Base-by-base conservation (phyloP, 164 flowering plant genomes). In the Nymphaea colorata region DNA sequence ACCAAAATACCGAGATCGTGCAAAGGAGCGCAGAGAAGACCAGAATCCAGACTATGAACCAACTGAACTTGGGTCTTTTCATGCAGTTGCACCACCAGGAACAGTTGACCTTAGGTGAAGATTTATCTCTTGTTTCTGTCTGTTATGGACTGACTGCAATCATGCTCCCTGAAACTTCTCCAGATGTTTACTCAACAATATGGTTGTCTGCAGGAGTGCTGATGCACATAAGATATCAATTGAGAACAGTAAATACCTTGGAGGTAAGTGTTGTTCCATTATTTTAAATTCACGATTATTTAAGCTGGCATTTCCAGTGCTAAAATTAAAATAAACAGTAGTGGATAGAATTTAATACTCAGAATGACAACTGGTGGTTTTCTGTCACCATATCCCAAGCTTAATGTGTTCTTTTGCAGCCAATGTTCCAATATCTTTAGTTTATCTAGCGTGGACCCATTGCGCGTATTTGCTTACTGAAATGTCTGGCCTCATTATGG, bases 181-280 rank as follows among this genome's bases (percentile, higher is more conserved):
- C 16, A 10, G 10, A 55, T 55, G 59, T 55, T 8, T 55, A 55
- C 1, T 8, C 59, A 55, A 8, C 59, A 55, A 55, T 55, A 55
- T 55, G 59, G 10, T 10, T 8, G 10, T 53, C 68, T 67, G 59
- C 67, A 89, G 98, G 77, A 69, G 82, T 3, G 87, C 91, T 47
- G 99, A 94, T 64, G 93, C 90, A 0, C 86, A 85, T 43, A 94
- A 89, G 80, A 70, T 94, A 72, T 91, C 99, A 14, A 94, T 94
- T 43, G 99, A 94, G 89, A 90, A 87, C 83, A 91, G 97, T 86
- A 94, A 94, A 82, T 94, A 94, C 72, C 97, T 94, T 76, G 98
- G 98, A 94, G 98, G 98, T 93, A 65, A 3, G 87, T 75, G 5
- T 65, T 1, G 59, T 55, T 55, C 36, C 36, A 25, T 25, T 25